Percentiles rank a stretch among this genome's conserved stretches.
Evolutionary conservation across 805 yeast genomes (phyloP).

Genomic region (Barnettozyma populi): DNA sequence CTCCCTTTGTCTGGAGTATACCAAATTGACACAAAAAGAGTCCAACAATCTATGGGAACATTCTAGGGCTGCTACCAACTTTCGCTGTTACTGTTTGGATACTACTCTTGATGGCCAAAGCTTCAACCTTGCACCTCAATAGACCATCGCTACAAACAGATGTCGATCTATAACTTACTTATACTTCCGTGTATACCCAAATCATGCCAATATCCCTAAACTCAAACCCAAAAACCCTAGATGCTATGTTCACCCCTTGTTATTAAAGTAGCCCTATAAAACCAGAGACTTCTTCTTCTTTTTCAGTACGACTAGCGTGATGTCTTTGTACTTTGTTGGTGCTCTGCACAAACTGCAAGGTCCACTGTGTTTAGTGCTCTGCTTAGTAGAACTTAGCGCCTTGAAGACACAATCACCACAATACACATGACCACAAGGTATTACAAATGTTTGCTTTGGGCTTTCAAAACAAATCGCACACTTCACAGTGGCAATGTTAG

Average conservation of each 20-base stretch:
- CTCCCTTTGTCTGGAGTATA: too few species aligned
- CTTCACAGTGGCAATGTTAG: constrained; percentile 16
- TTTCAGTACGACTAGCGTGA: constrained; percentile 28
- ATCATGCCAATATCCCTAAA: not conserved
- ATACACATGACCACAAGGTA: constrained; percentile 55
- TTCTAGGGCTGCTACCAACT: too few species aligned
- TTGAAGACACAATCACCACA: constrained; percentile 50
- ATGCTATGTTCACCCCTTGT: not conserved
- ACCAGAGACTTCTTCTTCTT: constrained; percentile 21
- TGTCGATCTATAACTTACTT: not conserved
- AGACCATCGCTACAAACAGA: not conserved
- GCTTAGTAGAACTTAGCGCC: constrained; percentile 33
- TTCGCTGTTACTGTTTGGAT: too few species aligned
- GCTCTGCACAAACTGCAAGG: constrained; percentile 40
- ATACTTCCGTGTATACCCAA: not conserved
- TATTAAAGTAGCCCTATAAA: not conserved
- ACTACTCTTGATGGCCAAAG: too few species aligned
- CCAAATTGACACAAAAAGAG: too few species aligned
- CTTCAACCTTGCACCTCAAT: too few species aligned
- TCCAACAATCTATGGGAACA: too few species aligned
- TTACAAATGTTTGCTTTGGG: constrained; percentile 41
- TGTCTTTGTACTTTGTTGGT: constrained; percentile 28
- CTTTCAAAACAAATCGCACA: constrained; percentile 57
- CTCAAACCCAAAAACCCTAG: not conserved
- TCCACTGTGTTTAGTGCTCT: constrained; percentile 27